Base-by-base conservation (phyloP, 2,329 filamentous ascomycete species). In the Curvularia sp. region DNA sequence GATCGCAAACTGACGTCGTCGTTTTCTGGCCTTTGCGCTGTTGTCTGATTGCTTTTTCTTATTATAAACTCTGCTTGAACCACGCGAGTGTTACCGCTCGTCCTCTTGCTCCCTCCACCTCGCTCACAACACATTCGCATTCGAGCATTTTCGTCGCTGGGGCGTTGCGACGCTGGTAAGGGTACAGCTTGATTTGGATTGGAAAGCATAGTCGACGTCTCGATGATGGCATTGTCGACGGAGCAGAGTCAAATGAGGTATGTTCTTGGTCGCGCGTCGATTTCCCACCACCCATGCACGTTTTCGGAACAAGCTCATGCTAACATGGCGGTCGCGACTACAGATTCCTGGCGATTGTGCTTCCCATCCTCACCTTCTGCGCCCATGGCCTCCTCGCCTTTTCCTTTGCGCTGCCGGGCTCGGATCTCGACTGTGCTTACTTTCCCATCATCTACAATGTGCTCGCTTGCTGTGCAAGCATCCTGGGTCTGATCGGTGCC, bases 401-500 rank as follows among this genome's bases (percentile, higher is more conserved):
- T 20, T 65, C 65, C 48, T 66, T 63, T 31, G 58, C 66, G 4
- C 59, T 72, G 24, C 62, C 67, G 1, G 58, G 67, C 38, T 57
- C 64, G 28, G 58, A 66, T 72, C 47, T 75, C 70, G 46, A 73
- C 70, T 72, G 41, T 59, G 62, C 55, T 65, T 75, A 58, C 9
- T 71, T 64, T 55, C 77, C 77, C 30, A 64, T 75, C 5, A 60
- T 71, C 42, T 82, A 81, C 64, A 71, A 79, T 22, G 69, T 77
- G 58, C 69, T 80, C 33, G 77, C 78, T 18, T 75, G 75, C 55
- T 60, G 76, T 8, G 66, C 79, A 43, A 79, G 78, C 60, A 61
- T 78, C 9, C 66, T 80, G 46, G 80, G 80, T 5, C 58, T 82
- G 26, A 53, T 80, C n/a, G 80, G 80, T 44, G 79, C 78, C 31